Evolutionary conservation across 495 filamentous ascomycete genomes (phyloP), one percentile per base, ranked within the genome.

Genomic region (Aspergillus ostianus): DNA sequence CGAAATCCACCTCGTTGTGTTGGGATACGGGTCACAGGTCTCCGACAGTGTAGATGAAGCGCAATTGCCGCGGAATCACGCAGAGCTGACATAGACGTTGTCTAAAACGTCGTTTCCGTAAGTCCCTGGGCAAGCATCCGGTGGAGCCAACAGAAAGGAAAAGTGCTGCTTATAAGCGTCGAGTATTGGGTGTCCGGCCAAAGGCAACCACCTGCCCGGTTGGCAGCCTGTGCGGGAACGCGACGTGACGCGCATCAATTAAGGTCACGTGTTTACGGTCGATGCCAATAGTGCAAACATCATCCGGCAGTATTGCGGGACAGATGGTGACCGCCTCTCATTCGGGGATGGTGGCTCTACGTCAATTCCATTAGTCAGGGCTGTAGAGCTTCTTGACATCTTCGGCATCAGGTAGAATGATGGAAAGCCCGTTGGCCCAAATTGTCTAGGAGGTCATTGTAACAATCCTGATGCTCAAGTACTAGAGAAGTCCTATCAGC

Each of bases 161-260:
- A 30, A 3, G 19, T 30, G 20, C 21, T 18, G 15, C 29, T 27
- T 52, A 52, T 30, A 27, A 27, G 17, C 8, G 17, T 7, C 17
- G 26, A 23, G 6, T 48, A 8, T 13, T 32, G 20, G 50, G 8
- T 19, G 6, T 20, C n/a, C 0, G 27, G 46, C 26, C 18, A 44
- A 57, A 57, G 55, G 55, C 55, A 57, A 36, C 54, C 10, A 41
- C 50, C 19, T 49, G 41, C 19, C 29, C 62, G 19, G 46, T 29
- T 47, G 57, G 61, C 51, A 30, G 58, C 61, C 55, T 58, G 47
- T 47, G 55, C 57, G 51, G 52, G 29, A 52, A 64, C 68, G 69
- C 65, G 60, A 73, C 70, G 64, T 69, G 70, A 75, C 75, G 73
- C 75, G 75, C 64, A 58, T 61, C 10, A 21, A 59, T 56, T 57